A percentile compares a stretch with the other conserved stretches of the same genome.
phyloP scores from a whole-genome alignment of 1,284 basidiomycete species.

The Cryptococcus sp. region DNA sequence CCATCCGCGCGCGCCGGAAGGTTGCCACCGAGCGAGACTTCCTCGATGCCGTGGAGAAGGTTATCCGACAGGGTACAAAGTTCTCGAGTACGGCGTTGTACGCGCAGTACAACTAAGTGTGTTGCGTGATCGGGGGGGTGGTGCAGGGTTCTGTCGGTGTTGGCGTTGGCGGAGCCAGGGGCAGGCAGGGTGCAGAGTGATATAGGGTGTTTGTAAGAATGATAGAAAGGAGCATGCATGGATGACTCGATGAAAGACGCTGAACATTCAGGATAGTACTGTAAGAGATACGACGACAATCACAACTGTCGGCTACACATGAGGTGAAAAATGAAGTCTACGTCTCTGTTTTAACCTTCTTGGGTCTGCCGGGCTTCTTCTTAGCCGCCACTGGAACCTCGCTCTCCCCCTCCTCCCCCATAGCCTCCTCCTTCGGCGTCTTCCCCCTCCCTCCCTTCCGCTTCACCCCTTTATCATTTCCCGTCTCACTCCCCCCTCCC shows the following conservation, averaged over 20 bases:
- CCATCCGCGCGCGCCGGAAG: slow-evolving; percentile 93
- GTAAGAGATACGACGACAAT: too few species aligned
- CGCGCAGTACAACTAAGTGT: slow-evolving; percentile 49
- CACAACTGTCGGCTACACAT: too few species aligned
- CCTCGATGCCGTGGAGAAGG: slow-evolving; percentile 96
- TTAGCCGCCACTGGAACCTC: not conserved
- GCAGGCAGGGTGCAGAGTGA: too few species aligned
- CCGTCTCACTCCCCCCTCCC: slow-evolving; percentile 17
- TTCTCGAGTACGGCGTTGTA: slow-evolving; percentile 74
- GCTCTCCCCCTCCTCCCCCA: not conserved
- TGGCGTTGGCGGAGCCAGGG: not conserved
- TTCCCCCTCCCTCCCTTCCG: not conserved
- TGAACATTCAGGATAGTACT: too few species aligned
- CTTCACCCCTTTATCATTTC: not conserved
- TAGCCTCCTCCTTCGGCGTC: not conserved
- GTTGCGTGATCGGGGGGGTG: too few species aligned
- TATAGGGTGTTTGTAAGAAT: too few species aligned
- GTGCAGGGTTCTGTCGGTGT: not conserved
- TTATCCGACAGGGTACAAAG: slow-evolving; percentile 95
- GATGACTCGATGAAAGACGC: too few species aligned
- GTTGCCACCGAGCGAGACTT: slow-evolving; percentile 98
- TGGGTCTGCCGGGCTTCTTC: not conserved
- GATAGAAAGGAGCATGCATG: too few species aligned
- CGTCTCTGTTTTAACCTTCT: not conserved
- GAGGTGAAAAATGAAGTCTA: too few species aligned